phyloP scores from a whole-genome alignment of 306 rosid genomes.

The Vigna mungo region DNA sequence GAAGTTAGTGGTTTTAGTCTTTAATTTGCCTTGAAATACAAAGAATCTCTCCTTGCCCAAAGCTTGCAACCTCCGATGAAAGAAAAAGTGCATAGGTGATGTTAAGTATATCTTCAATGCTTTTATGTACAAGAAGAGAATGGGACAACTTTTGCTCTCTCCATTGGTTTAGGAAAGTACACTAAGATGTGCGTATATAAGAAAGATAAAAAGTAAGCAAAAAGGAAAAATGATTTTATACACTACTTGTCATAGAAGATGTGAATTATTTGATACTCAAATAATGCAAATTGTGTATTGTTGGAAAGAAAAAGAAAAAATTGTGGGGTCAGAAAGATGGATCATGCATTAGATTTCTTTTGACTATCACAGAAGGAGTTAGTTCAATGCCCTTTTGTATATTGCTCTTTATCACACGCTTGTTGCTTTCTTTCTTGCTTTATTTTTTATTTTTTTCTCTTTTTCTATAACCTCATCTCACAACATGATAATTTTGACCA shows the following conservation, averaged over 20 bases:
- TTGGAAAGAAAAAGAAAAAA: background rate
- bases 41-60: constrained; percentile 5
- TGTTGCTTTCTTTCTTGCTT: constrained; percentile 48
- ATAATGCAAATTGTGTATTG: background rate
- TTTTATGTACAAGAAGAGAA: background rate
- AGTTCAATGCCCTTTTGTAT: constrained; percentile 45
- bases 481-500: constrained; percentile 57
- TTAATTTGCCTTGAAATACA: background rate
- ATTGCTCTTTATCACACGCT: constrained; percentile 35
- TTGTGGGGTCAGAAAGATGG: too few species aligned
- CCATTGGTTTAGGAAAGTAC: constrained; percentile 11
- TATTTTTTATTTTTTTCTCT: constrained; percentile 44
- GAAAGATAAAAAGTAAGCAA: background rate
- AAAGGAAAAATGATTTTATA: background rate
- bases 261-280: background rate
- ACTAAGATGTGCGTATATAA: background rate
- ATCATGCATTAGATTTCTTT: constrained; percentile 27
- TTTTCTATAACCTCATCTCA: constrained; percentile 47
- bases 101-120: background rate
- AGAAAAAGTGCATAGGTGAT: background rate
- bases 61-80: background rate
- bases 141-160: constrained; percentile 3
- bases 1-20: background rate
- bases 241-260: background rate
- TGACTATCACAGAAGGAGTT: constrained; percentile 35